phyloP scores from a whole-genome alignment of 2,329 filamentous ascomycete species.

The Colletotrichum cuscutae region DNA sequence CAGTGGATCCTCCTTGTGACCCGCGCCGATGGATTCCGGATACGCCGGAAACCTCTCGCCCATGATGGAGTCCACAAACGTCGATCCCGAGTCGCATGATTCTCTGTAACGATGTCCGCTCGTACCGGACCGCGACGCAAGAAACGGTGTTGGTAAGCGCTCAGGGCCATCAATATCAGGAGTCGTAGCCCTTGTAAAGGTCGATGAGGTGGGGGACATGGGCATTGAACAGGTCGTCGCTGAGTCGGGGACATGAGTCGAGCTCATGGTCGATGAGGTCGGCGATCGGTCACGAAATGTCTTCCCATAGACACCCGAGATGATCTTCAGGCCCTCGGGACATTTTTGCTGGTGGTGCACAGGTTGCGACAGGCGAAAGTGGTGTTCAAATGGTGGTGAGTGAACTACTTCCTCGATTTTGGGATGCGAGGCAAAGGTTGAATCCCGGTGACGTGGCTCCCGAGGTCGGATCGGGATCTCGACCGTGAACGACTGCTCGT shows the following conservation, averaged over 20 bases:
- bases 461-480: conserved; percentile 33
- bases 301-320: conserved; percentile 22
- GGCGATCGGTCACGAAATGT: conserved; percentile 43
- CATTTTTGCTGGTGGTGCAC: conserved; percentile 24
- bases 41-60: conserved; percentile 31
- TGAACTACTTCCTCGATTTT: conserved; percentile 24
- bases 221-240: conserved; percentile 49
- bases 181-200: conserved; percentile 35
- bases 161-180: conserved; percentile 32
- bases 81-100: conserved; percentile 50
- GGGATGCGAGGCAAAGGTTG: conserved; percentile 2
- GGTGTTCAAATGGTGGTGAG: conserved; percentile 20
- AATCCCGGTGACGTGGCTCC: conserved; percentile 31
- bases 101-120: conserved; percentile 27
- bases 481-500: conserved; percentile 14
- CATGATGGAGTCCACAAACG: conserved; percentile 42
- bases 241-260: conserved; percentile 50
- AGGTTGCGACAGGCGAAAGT: conserved; percentile 19
- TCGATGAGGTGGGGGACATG: conserved; percentile 36
- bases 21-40: conserved; percentile 12
- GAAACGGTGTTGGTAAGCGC: conserved; percentile 26
- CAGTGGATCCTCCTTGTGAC: conserved; percentile 42
- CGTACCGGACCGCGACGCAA: conserved; percentile 11
- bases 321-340: conserved; percentile 32
- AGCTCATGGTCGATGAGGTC: conserved; percentile 50